Percentiles rank a stretch among this genome's conserved stretches.
These are phyloP conservation scores for Reutealis trisperma DNA, from an alignment of 345 rosid species.

Conservation along the genomic window DNA sequence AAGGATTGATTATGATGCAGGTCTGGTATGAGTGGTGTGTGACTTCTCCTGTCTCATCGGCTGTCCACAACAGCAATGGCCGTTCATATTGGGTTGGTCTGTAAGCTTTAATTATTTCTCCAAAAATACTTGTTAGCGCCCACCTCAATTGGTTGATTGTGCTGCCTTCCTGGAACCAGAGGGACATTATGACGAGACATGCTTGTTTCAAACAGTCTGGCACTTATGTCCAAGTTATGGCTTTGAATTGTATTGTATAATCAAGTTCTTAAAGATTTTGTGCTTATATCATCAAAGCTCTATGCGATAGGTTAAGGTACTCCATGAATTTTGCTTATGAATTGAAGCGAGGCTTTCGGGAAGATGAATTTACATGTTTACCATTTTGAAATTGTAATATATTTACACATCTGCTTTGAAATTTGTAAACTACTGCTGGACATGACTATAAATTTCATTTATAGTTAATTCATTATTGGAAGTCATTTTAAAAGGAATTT, in stretches of 20 bases:
- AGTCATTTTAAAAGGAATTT: too few species aligned
- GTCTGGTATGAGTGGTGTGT: conserved; percentile 99
- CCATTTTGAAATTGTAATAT: too few species aligned
- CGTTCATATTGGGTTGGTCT: conserved; percentile 98
- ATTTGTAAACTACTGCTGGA: too few species aligned
- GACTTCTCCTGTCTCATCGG: conserved; percentile 57
- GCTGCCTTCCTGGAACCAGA: not conserved
- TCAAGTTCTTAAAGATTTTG: not conserved
- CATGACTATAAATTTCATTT: too few species aligned
- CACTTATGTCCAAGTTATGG: not conserved
- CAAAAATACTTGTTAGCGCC: not conserved
- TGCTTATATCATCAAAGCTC: not conserved
- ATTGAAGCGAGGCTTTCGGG: too few species aligned
- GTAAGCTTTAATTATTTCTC: conserved; percentile 28
- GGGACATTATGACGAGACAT: not conserved
- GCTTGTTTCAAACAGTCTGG: not conserved
- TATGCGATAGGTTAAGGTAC: too few species aligned
- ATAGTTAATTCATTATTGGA: too few species aligned
- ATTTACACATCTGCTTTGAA: too few species aligned
- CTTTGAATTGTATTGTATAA: not conserved
- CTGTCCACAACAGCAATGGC: conserved; percentile 89
- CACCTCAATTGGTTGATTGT: not conserved
- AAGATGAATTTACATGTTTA: too few species aligned
- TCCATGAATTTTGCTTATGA: too few species aligned
- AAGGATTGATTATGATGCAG: conserved; percentile 36